Evolutionary conservation across 768 basidiomycete species (phyloP).

Genomic region (Tricholoma sp.): DNA sequence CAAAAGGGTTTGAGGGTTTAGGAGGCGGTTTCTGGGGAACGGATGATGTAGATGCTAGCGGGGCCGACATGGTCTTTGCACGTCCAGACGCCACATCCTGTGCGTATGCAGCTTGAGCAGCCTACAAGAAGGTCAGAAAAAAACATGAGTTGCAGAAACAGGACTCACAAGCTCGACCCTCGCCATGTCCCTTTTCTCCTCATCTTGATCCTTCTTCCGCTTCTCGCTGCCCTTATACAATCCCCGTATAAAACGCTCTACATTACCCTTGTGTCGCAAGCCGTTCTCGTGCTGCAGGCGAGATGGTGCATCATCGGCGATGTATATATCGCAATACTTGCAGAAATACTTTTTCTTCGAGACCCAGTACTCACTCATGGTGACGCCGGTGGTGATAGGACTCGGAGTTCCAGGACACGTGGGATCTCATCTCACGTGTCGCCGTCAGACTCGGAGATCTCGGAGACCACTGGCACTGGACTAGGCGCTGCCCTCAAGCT

Average conservation of each 20-base stretch:
- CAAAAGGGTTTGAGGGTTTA: slow-evolving; percentile 60
- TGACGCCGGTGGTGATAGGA: too few relatives aligned
- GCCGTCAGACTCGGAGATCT: too few relatives aligned
- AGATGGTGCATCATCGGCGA: slow-evolving; percentile 93
- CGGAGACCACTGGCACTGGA: too few relatives aligned
- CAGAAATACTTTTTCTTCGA: slow-evolving; percentile 91
- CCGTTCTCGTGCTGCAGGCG: slow-evolving; percentile 90
- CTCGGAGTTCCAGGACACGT: too few relatives aligned
- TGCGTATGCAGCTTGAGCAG: slow-evolving; percentile 76
- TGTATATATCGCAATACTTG: slow-evolving; percentile 97
- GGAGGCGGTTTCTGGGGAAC: slow-evolving; percentile 35
- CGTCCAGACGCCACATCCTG: slow-evolving; percentile 70
- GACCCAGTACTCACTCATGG: slow-evolving; percentile 91
- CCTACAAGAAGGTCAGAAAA: slow-evolving; percentile 34
- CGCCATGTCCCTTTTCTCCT: slow-evolving; percentile 85
- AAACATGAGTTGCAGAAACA: background rate
- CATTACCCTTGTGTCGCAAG: slow-evolving; percentile 89
- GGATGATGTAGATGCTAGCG: slow-evolving; percentile 29
- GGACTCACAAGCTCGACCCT: slow-evolving; percentile 52
- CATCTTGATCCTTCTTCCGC: slow-evolving; percentile 76
- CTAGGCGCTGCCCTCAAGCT: too few relatives aligned
- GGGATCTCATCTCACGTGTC: too few relatives aligned
- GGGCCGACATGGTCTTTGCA: slow-evolving; percentile 33
- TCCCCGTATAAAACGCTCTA: slow-evolving; percentile 86
- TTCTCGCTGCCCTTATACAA: slow-evolving; percentile 93